Percentiles rank a stretch among this genome's conserved stretches.
These are phyloP conservation scores for Fusarium anguioides DNA, from an alignment of 2,329 filamentous ascomycete genomes.

Conservation along the genomic window DNA sequence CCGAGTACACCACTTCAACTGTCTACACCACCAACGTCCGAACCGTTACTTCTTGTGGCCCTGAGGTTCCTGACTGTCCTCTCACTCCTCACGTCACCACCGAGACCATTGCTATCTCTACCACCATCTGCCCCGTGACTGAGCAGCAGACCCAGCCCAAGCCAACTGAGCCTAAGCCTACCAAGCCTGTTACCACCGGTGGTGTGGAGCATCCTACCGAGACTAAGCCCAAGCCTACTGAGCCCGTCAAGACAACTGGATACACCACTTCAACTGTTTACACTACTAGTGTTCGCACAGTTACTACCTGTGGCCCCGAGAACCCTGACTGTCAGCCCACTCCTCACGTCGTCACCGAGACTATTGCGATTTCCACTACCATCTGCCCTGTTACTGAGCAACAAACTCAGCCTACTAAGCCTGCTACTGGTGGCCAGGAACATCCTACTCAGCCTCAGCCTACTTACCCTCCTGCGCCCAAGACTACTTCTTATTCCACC, in stretches of 20 bases:
- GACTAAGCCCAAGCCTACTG: background rate
- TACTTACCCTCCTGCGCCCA: background rate
- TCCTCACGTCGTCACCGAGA: constrained; percentile 33
- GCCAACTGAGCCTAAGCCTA: too few species aligned
- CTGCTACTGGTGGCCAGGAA: too few species aligned
- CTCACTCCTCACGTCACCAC: too few species aligned
- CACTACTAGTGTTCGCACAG: too few species aligned
- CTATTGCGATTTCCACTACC: constrained; percentile 24
- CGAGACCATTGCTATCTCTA: too few species aligned
- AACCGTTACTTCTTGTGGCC: constrained; percentile 30
- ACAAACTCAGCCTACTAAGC: background rate
- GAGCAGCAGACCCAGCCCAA: too few species aligned
- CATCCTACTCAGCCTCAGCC: too few species aligned
- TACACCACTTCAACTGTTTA: too few species aligned
- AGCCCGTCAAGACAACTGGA: background rate
- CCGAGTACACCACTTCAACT: constrained; percentile 30
- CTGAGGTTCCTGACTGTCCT: constrained; percentile 15
- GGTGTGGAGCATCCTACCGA: too few species aligned
- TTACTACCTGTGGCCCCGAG: too few species aligned
- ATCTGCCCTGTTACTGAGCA: constrained; percentile 33
- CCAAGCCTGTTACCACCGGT: too few species aligned
- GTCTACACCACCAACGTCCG: constrained; percentile 33
- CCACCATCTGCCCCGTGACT: too few species aligned
- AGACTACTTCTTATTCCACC: background rate
- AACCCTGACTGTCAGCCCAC: background rate